Evolutionary conservation across 2,329 filamentous ascomycete genomes (phyloP), one percentile per base, ranked within the genome.

Genomic region (Teratosphaeria pseudoeucalypti): DNA sequence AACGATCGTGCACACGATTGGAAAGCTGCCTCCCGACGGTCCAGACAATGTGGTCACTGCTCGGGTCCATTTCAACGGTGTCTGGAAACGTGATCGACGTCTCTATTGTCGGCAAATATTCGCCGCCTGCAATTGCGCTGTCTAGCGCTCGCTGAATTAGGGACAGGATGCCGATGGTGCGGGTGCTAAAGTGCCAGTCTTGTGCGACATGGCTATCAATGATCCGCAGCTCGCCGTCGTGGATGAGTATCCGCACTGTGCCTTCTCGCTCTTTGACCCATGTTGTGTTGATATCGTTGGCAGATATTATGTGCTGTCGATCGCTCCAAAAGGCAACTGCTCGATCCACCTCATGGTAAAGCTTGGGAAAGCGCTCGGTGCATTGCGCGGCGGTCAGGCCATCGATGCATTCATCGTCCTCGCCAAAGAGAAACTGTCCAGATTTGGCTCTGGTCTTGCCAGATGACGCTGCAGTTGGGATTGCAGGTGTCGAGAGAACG

Each of bases 91-190:
- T 29, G 54, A 59, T 54, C 23, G 58, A 54, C 27, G 57, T 59
- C 54, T 61, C 37, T 7, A 43, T 23, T 12, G 43, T 34, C 34
- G 27, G 47, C 16, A 26, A 12, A 6, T 14, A 16, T 14, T 60
- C 6, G 78, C 78, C 10, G 81, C 71, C 69, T 10, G 73, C 64
- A 14, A 77, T 73, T 27, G 73, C 72, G 2, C 76, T 69, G 14
- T 47, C 39, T 14, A 82, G 71, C 9, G 79, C 78, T 37, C 79
- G 78, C 61, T 81, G 73, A 32, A 82, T 70, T 7, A 77, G 72
- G 62, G 77, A 74, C 2, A 81, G 69, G 0, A 77, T 78, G 1
- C 77, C 77, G 34, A 49, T 26, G 19, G 43, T 49, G 34, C 34
- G 55, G 12, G 19, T 34, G 9, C n/a, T 11, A 37, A 47, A 57